Evolutionary conservation across 169 alveolate species (phyloP).

Genomic region (Babesia divergens): DNA sequence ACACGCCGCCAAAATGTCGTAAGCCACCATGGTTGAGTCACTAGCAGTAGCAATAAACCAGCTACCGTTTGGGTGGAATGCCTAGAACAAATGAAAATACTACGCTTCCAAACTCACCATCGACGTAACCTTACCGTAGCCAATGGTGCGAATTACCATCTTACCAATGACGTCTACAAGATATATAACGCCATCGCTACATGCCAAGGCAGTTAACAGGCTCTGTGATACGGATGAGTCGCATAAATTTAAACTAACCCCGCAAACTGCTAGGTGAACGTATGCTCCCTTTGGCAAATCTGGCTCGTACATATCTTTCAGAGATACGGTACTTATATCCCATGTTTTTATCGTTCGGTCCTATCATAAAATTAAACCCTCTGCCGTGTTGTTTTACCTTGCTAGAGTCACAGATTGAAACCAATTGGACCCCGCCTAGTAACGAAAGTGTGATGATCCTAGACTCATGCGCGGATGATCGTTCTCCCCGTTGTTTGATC

Average conservation of each 20-base stretch:
- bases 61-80: constrained; percentile 57
- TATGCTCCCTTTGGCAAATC: constrained; percentile 42
- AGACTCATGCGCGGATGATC: constrained; percentile 45
- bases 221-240: not conserved
- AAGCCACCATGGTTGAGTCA: constrained; percentile 48
- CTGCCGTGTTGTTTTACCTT: not conserved
- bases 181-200: constrained; percentile 49
- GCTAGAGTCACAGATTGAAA: constrained; percentile 43
- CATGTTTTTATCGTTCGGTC: constrained; percentile 45
- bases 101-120: constrained; percentile 9
- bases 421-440: constrained; percentile 29
- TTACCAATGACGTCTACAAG: constrained; percentile 51
- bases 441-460: constrained; percentile 27
- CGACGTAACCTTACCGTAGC: constrained; percentile 25
- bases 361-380: not conserved
- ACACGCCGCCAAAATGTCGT: constrained; percentile 58
- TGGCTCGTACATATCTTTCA: constrained; percentile 41
- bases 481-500: not conserved
- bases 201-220: constrained; percentile 53
- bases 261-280: constrained; percentile 29
- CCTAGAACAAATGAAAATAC: not conserved
- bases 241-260: not conserved
- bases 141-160: constrained; percentile 28
- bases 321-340: constrained; percentile 20
- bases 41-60: constrained; percentile 43